phyloP scores from a whole-genome alignment of 495 filamentous ascomycete genomes.

The Tuber indicum region DNA sequence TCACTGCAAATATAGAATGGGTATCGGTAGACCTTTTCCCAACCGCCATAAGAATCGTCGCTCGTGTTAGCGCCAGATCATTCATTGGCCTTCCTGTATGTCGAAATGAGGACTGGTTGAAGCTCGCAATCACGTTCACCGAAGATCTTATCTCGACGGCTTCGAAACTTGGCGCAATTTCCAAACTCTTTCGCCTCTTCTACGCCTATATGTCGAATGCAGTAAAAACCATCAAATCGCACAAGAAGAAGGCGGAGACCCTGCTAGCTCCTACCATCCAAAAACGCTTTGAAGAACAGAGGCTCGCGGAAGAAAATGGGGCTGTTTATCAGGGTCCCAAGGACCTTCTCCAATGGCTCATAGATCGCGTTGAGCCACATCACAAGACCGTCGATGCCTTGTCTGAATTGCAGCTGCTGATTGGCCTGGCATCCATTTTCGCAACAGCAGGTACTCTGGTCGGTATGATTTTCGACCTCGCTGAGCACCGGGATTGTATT shows the following conservation, averaged over 20 bases:
- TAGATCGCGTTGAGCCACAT: slow-evolving; percentile 24
- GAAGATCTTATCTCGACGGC: slow-evolving; percentile 47
- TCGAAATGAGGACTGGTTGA: slow-evolving; percentile 53
- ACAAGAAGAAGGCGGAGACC: slow-evolving; percentile 11
- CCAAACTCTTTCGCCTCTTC: slow-evolving; percentile 43
- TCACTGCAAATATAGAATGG: no score
- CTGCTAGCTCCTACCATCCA: slow-evolving; percentile 34
- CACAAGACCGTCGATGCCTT: no score
- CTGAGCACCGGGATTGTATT: slow-evolving; percentile 47
- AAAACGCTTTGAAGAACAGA: slow-evolving; percentile 16
- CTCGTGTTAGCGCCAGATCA: slow-evolving; percentile 52
- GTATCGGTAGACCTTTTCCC: slow-evolving; percentile 45
- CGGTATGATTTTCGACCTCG: slow-evolving; percentile 47
- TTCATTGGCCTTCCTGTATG: slow-evolving; percentile 54
- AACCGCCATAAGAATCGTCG: slow-evolving; percentile 49
- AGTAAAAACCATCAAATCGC: background rate
- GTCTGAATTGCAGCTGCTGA: slow-evolving; percentile 35
- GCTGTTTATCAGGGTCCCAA: slow-evolving; percentile 32
- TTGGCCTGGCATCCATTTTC: slow-evolving; percentile 43
- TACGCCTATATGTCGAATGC: slow-evolving; percentile 20
- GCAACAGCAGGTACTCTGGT: slow-evolving; percentile 40
- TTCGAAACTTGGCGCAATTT: slow-evolving; percentile 42
- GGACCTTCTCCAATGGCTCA: slow-evolving; percentile 43
- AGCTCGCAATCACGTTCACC: slow-evolving; percentile 55
- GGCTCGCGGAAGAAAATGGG: slow-evolving; percentile 19